Percentiles rank a stretch among this genome's conserved stretches.
Conservation (phyloP, 192 early-diverging fungal genomes). For the Spizellomyces punctatus region DNA sequence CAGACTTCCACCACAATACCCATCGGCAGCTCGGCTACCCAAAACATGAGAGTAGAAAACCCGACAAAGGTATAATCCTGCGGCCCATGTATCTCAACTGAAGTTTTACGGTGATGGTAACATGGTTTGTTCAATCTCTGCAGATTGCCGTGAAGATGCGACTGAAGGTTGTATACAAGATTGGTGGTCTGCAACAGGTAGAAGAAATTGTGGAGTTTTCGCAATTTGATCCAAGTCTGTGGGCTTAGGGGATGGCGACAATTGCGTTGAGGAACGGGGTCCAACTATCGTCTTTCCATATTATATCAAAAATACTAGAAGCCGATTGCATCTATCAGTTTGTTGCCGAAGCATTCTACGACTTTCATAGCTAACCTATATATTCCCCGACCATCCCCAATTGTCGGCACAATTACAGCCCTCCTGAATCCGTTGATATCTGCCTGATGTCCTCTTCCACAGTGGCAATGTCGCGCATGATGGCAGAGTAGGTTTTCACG, state of each 20-base stretch:
- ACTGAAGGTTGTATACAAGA: constrained; percentile 44
- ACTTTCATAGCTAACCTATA: no score
- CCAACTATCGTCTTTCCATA: no score
- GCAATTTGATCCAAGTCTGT: constrained; percentile 46
- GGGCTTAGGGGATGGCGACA: constrained; percentile 14
- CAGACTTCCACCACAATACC: constrained; percentile 69
- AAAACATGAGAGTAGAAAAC: constrained; percentile 85
- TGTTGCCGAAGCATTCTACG: no score
- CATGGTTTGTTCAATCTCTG: not conserved
- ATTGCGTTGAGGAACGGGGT: no score
- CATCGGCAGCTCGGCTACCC: constrained; percentile 67
- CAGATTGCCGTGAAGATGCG: constrained; percentile 46
- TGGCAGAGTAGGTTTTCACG: constrained; percentile 8
- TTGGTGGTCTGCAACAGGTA: constrained; percentile 24
- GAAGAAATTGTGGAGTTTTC: constrained; percentile 59
- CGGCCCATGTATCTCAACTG: not conserved
- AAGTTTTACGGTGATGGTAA: not conserved
- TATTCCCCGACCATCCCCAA: no score
- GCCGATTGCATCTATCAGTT: no score
- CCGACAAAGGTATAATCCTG: constrained; percentile 57
- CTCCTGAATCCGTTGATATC: not conserved
- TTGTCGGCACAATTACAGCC: no score
- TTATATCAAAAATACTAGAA: no score
- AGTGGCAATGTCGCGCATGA: constrained; percentile 13
- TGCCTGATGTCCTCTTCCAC: constrained; percentile 19